A percentile compares a stretch with the other conserved stretches of the same genome.
Conservation (phyloP, 805 yeast species). For the Spathaspora gorwiae region DNA sequence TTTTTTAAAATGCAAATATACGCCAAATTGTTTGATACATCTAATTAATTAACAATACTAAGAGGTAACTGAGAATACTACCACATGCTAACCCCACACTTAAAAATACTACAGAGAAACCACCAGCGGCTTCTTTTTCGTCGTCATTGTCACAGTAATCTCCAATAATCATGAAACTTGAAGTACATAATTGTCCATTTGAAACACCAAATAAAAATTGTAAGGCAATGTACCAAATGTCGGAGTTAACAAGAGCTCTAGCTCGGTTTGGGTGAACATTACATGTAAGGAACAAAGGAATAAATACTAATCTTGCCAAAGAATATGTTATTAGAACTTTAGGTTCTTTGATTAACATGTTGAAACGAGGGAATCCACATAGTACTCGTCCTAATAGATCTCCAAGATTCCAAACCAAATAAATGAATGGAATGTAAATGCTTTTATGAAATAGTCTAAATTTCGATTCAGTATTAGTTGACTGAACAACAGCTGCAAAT, state of each 20-base stretch:
- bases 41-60: constrained; percentile 4
- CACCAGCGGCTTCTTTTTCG: constrained; percentile 91
- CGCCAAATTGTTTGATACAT: neutral
- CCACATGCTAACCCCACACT: constrained; percentile 79
- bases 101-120: constrained; percentile 77
- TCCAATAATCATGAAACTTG: constrained; percentile 75
- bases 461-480: constrained; percentile 33
- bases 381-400: constrained; percentile 74
- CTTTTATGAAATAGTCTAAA: constrained; percentile 42
- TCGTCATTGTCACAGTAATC: constrained; percentile 52
- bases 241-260: constrained; percentile 48
- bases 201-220: constrained; percentile 82
- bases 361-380: constrained; percentile 50
- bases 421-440: constrained; percentile 67
- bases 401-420: constrained; percentile 84
- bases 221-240: constrained; percentile 58
- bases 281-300: constrained; percentile 72
- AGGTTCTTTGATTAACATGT: constrained; percentile 37
- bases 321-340: constrained; percentile 50
- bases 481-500: constrained; percentile 70
- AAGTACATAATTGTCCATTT: constrained; percentile 80
- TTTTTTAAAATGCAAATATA: neutral
- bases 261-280: constrained; percentile 43
- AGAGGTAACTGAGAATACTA: constrained; percentile 64
- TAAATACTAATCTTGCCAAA: constrained; percentile 48